Evolutionary conservation across 768 basidiomycete species (phyloP), one percentile per base, ranked within the genome.

Genomic region (Calocera cornea): DNA sequence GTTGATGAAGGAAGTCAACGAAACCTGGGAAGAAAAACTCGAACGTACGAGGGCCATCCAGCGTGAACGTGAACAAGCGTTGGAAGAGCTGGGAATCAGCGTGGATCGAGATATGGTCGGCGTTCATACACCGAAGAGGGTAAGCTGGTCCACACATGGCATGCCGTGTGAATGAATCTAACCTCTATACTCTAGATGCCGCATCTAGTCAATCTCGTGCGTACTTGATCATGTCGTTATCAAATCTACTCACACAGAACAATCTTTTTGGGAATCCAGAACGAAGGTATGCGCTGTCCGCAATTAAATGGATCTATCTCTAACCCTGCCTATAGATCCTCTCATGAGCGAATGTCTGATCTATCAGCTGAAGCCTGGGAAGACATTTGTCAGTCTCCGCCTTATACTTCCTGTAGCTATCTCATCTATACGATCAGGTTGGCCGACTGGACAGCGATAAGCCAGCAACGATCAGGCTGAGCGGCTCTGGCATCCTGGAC

Each of bases 1-100:
- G 79, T 78, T 97, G 66, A 94, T 97, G 92, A 84, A 94, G 77
- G 83, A 87, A 73, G 77, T 95, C 74, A 95, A 95, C 73, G 89
- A 95, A 79, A 97, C 92, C 5, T 97, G 94, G 95, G 94, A 99
- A 78, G 81, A 97, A 78, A 95, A 95, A 80, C 79, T 97, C 82
- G 78, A 80, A 73, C 84, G 92, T 75, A 97, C 95, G 22, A 89
- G 93, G 75, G 89, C 92, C 77, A 90, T 98, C 34, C 95, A 97
- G 80, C 90, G 89, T 74, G 95, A 98, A 78, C 86, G 97, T 69
- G 97, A 99, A 81, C 89, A 93, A 81, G 97, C 97, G 11, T 78
- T 99, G 63, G 97, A 99, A 78, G 95, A 97, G 78, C 80, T 99
- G 69, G 97, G 97, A 38, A 98, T 99, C 77, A 91, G 90, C 41